Evolutionary conservation across 2,329 filamentous ascomycete genomes (phyloP), one percentile per base, ranked within the genome.

Genomic region (Colletotrichum brevisporum): DNA sequence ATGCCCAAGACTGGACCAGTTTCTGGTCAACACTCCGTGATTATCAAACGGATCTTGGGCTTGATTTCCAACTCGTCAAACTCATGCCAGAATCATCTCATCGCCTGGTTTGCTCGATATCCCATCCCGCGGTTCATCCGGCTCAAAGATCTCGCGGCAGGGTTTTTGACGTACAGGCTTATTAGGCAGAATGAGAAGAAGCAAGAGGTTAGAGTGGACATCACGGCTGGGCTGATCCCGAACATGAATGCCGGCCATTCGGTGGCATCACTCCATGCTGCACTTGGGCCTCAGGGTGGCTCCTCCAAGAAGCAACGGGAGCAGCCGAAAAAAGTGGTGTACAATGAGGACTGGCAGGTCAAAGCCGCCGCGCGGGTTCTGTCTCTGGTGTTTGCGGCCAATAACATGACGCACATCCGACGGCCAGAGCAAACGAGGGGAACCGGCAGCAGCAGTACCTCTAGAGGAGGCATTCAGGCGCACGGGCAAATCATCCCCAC

Each of bases 261-360:
- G 56, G 88, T 91, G 8, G 91, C 91, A 2, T 91, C 92, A 70
- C 83, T 97, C 5, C 92, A 96, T 76, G 92, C 93, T 41, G 93
- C 93, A n/a, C 85, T 97, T 18, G 91, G 86, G 21, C 79, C 85
- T 52, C 80, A 83, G 21, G 81, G 83, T 2, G 80, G 83, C 43
- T 75, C 83, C 3, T 81, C 83, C 12, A 90, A 88, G 76, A 89
- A 86, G 75, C 78, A 83, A 21, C 88, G 88, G 61, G 86, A 88
- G 39, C 83, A 85, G 36, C 80, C 85, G 8, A 88, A 88, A 73
- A 84, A 84, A 70, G 85, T 90, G 2, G 81, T 89, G 0, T 97
- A 96, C 77, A 85, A 87, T 21, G 93, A 95, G 67, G 95, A 97
- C 76, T 98, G 95, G 95, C 94, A 97, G 78, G 89, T 97, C 65